These are phyloP conservation scores for Rubia tinctorum DNA, from an alignment of 305 asterid species.

Conservation along the genomic window DNA sequence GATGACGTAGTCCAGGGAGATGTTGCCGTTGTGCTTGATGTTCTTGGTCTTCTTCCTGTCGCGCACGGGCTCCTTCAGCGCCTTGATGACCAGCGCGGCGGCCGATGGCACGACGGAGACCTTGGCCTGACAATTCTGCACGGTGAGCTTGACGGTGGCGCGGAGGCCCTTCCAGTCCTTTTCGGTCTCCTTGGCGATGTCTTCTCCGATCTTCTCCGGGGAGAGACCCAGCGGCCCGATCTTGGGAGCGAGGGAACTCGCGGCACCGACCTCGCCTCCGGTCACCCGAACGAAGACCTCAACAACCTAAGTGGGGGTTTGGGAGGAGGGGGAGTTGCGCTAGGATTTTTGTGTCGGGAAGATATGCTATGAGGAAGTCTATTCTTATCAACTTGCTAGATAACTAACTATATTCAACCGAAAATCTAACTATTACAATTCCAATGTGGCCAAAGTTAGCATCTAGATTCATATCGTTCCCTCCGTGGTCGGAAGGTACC, in stretches of 20 bases:
- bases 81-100: slow-evolving; percentile 64
- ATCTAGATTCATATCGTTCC: too few relatives aligned
- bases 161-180: slow-evolving; percentile 80
- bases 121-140: slow-evolving; percentile 69
- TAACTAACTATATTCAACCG: too few relatives aligned
- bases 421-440: too few relatives aligned
- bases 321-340: too few relatives aligned
- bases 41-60: slow-evolving; percentile 62
- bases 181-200: slow-evolving; percentile 65
- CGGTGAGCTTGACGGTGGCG: slow-evolving; percentile 62
- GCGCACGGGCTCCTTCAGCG: slow-evolving; percentile 65
- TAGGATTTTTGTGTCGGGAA: slow-evolving; percentile 7
- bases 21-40: slow-evolving; percentile 61
- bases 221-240: slow-evolving; percentile 50
- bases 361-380: too few relatives aligned
- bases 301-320: slow-evolving; percentile 35
- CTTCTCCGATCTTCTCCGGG: slow-evolving; percentile 68
- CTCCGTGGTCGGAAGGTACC: too few relatives aligned
- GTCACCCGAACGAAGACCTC: slow-evolving; percentile 47
- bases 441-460: too few relatives aligned
- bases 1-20: slow-evolving; percentile 62
- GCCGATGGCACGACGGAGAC: slow-evolving; percentile 64
- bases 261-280: slow-evolving; percentile 43
- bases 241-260: slow-evolving; percentile 44
- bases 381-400: too few relatives aligned